Conservation (phyloP, 345 rosid species). For the Tarenaya hassleriana region DNA sequence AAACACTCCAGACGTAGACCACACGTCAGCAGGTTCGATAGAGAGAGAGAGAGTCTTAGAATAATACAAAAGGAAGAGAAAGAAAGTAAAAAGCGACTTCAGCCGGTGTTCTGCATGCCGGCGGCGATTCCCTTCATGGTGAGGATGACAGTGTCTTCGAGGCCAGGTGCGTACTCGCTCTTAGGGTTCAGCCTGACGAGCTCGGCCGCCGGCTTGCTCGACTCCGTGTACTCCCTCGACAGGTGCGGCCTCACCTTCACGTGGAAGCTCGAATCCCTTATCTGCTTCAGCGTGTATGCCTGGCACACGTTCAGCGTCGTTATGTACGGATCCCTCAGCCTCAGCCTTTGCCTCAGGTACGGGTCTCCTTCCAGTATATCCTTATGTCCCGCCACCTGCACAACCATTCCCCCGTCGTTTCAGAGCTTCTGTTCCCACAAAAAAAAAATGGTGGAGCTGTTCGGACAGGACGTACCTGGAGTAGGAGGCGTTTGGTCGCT, state of each 20-base stretch:
- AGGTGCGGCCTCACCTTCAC: conserved; percentile 66
- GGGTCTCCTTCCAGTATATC: conserved; percentile 97
- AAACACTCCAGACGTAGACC: too few relatives aligned
- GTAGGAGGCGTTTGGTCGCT: conserved; percentile 71
- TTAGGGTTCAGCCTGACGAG: conserved; percentile 35
- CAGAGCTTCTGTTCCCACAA: too few relatives aligned
- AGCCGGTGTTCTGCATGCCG: conserved; percentile 95
- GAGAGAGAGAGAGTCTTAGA: too few relatives aligned
- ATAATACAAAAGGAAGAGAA: too few relatives aligned
- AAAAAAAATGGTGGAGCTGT: not conserved
- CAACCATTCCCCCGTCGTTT: too few relatives aligned
- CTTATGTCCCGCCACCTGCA: conserved; percentile 69
- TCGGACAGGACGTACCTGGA: conserved; percentile 50
- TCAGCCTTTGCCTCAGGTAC: conserved; percentile 84
- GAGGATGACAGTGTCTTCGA: conserved; percentile 87
- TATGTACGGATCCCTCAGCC: conserved; percentile 86
- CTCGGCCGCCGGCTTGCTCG: conserved; percentile 70
- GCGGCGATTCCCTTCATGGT: conserved; percentile 99
- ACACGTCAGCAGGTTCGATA: too few relatives aligned
- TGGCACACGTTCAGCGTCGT: conserved; percentile 87
- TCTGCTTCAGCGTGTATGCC: conserved; percentile 80
- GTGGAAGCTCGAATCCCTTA: conserved; percentile 72
- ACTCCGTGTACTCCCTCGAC: conserved; percentile 63
- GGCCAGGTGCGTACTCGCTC: conserved; percentile 57
- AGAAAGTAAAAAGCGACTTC: not conserved